Percentiles rank a stretch among this genome's conserved stretches.
These are phyloP conservation scores for Cercospora zeina DNA, from an alignment of 2,329 filamentous ascomycete genomes.

Conservation along the genomic window DNA sequence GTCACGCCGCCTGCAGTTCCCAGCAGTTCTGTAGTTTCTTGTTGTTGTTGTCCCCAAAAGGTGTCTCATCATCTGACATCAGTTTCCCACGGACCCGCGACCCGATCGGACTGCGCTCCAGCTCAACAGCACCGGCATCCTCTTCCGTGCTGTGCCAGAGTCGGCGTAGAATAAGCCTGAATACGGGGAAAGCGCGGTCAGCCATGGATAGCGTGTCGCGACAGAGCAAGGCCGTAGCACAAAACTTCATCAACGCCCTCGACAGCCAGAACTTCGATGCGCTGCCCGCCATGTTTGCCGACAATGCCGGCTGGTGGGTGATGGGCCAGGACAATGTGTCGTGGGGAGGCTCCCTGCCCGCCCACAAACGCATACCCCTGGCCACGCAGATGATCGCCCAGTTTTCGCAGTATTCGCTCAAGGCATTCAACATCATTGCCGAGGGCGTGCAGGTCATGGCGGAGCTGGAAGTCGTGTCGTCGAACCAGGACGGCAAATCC, in stretches of 20 bases:
- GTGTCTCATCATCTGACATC: background rate
- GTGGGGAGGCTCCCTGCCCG: constrained; percentile 11
- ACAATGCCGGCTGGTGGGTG: constrained; percentile 17
- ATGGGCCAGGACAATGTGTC: constrained; percentile 16
- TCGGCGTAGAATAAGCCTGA: too few species aligned
- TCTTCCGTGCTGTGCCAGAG: too few species aligned
- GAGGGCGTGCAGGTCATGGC: constrained; percentile 18
- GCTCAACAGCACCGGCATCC: too few species aligned
- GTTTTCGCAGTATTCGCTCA: constrained; percentile 14
- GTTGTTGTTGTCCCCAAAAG: background rate
- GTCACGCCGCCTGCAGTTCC: constrained; percentile 7
- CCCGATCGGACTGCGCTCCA: too few species aligned
- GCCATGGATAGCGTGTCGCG: constrained; percentile 13
- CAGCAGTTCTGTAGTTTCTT: constrained; percentile 6
- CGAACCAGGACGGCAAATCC: constrained; percentile 12
- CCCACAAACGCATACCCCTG: constrained; percentile 11
- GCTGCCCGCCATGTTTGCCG: constrained; percentile 10
- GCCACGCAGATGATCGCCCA: constrained; percentile 15
- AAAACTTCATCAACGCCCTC: constrained; percentile 16
- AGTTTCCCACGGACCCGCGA: constrained; percentile 3
- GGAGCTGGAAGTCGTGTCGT: constrained; percentile 12
- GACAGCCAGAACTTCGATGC: constrained; percentile 15
- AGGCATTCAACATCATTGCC: constrained; percentile 17
- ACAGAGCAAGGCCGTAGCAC: constrained; percentile 15
- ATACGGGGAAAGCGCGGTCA: constrained; percentile 2